phyloP scores from a whole-genome alignment of 1,284 basidiomycete genomes.

The Apiotrichum sp. region DNA sequence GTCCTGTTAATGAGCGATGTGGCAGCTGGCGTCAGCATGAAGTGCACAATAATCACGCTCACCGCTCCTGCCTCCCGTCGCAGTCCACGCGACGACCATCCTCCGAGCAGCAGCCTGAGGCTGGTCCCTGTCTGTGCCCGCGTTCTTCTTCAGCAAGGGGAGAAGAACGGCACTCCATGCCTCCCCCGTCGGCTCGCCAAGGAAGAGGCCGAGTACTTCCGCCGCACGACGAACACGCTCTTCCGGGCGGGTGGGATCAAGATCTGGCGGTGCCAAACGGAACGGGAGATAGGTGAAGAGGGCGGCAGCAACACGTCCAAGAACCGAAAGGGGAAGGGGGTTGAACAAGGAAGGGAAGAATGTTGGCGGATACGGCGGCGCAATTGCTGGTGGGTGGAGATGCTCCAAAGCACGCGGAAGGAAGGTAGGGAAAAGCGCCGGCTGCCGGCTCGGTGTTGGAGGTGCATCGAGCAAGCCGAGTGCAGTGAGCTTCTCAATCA shows the following conservation, averaged over 20 bases:
- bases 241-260: constrained; percentile 19
- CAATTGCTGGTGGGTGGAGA: constrained; percentile 48
- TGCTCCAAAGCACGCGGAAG: constrained; percentile 40
- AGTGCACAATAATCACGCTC: background rate
- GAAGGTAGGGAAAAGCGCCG: constrained; percentile 29
- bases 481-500: constrained; percentile 27
- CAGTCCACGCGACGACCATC: constrained; percentile 35
- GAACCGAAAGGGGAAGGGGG: constrained; percentile 50
- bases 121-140: background rate
- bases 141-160: constrained; percentile 2
- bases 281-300: constrained; percentile 24
- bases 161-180: constrained; percentile 29
- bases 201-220: constrained; percentile 18
- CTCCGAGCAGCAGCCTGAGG: constrained; percentile 18
- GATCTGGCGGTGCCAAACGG: background rate
- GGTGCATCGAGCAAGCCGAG: constrained; percentile 27
- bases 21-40: constrained; percentile 3
- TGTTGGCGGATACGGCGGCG: constrained; percentile 52
- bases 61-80: constrained; percentile 14
- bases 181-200: constrained; percentile 31
- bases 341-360: constrained; percentile 63
- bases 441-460: constrained; percentile 10
- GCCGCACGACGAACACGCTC: constrained; percentile 21
- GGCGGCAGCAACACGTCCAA: constrained; percentile 21
- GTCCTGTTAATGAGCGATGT: constrained; percentile 33